Evolutionary conservation across 768 basidiomycete genomes (phyloP), one percentile per base, ranked within the genome.

Genomic region (Guyanaporus albipodus): DNA sequence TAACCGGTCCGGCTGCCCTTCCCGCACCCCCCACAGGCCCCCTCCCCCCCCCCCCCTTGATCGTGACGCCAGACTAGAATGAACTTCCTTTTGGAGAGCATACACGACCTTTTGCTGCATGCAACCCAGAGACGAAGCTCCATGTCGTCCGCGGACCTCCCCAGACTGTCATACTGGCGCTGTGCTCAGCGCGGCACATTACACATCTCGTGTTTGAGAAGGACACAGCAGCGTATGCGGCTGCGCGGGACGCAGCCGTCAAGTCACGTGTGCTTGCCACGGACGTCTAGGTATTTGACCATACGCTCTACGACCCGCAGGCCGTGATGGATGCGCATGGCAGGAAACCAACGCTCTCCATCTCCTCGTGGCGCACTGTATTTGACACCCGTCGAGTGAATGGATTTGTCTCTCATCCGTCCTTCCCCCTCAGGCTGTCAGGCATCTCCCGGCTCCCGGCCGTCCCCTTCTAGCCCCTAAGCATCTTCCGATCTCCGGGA

Each of bases 91-190:
- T 54, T 57, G 35, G 42, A 53, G 55, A 18, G 34, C 22, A 37
- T 32, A n/a, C 43, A 29, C 45, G 18, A 54, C 40, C 49, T 45
- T 36, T 55, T 26, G 37, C 21, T 40, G 39, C 27, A 6, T 43
- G 48, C 21, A 57, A 54, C 38, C 37, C 54, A 43, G 43, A 37
- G 43, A 46, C 46, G 44, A 61, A 48, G 46, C 28, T 54, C 50
- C 60, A 42, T 41, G 33, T 55, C 50, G 14, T 54, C 52, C 57
- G 57, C 54, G 63, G 53, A 54, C 50, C 50, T 48, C 46, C 44
- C n/a, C 28, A 37, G 37, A 46, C 46, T 14, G 32, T 54, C 31
- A 41, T 52, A 29, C 57, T 44, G 29, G 50, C 50, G 21, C 29
- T 37, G 26, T 36, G 36, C 38, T 39, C 43, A 49, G 21, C 28